These are phyloP conservation scores for Nepenthes gracilis DNA, from an alignment of 148 eudicot species.

Conservation along the genomic window DNA sequence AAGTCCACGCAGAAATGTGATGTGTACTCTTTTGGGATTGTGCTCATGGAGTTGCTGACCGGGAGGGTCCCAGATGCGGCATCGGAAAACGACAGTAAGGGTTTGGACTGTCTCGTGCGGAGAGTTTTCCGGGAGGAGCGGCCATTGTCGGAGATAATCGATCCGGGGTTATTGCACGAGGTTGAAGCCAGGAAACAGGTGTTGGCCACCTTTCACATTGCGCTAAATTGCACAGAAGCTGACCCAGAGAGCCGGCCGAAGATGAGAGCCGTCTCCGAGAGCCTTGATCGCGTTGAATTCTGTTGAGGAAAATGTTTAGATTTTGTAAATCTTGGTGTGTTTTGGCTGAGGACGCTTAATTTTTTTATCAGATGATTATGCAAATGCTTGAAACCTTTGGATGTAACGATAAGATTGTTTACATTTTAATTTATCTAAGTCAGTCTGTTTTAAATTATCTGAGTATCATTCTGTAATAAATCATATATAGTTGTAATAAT, in stretches of 20 bases:
- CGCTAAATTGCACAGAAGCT: constrained; percentile 65
- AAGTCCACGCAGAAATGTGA: constrained; percentile 68
- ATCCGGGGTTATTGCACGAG: constrained; percentile 63
- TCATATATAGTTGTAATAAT: too few relatives aligned
- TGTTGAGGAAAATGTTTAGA: neutral
- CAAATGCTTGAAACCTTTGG: too few relatives aligned
- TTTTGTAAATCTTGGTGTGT: too few relatives aligned
- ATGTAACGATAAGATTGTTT: too few relatives aligned
- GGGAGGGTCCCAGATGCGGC: constrained; percentile 43
- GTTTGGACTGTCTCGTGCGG: constrained; percentile 53
- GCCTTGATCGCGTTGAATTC: constrained; percentile 53
- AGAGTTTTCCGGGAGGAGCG: constrained; percentile 65
- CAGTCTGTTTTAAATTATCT: too few relatives aligned
- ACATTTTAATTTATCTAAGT: too few relatives aligned
- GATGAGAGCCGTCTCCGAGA: constrained; percentile 63
- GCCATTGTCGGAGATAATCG: constrained; percentile 79
- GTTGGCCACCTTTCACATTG: constrained; percentile 69
- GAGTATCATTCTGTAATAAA: too few relatives aligned
- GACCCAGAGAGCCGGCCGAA: constrained; percentile 83
- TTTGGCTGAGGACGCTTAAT: too few relatives aligned
- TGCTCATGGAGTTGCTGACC: constrained; percentile 77
- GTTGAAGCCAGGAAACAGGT: constrained; percentile 86
- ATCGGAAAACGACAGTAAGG: constrained; percentile 40
- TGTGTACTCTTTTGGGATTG: constrained; percentile 81
- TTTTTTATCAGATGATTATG: too few relatives aligned